Evolutionary conservation across 768 basidiomycete species (phyloP).

Genomic region (Postia placenta): DNA sequence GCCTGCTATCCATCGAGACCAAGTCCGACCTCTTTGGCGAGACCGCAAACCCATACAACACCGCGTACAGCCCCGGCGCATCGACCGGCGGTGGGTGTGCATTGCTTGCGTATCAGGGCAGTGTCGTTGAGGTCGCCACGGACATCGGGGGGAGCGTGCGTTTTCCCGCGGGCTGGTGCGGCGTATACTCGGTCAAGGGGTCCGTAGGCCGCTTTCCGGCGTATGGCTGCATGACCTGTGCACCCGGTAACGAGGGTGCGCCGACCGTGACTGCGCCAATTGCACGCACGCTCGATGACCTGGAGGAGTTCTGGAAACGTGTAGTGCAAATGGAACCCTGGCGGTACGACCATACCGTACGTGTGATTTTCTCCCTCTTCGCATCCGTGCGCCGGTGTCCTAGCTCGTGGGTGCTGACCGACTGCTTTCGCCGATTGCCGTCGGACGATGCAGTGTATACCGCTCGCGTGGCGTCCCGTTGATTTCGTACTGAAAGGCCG

Average conservation of each 20-base stretch:
- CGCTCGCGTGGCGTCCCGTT: slow-evolving; percentile 35
- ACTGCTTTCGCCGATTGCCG: neutral
- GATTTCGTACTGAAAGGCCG: slow-evolving; percentile 21
- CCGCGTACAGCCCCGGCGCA: slow-evolving; percentile 35
- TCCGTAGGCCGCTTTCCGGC: slow-evolving; percentile 33
- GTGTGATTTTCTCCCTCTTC: slow-evolving; percentile 4
- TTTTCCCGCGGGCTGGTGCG: slow-evolving; percentile 43
- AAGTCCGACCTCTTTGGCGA: slow-evolving; percentile 39
- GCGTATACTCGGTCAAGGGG: slow-evolving; percentile 37
- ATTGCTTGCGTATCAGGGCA: slow-evolving; percentile 39
- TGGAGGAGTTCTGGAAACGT: slow-evolving; percentile 37
- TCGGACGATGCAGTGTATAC: slow-evolving; percentile 31
- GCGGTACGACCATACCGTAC: slow-evolving; percentile 37
- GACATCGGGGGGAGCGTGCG: slow-evolving; percentile 47
- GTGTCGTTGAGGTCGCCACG: slow-evolving; percentile 39
- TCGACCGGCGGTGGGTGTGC: slow-evolving; percentile 49
- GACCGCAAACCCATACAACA: slow-evolving; percentile 43
- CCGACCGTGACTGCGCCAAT: slow-evolving; percentile 33
- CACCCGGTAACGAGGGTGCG: slow-evolving; percentile 35
- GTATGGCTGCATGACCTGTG: slow-evolving; percentile 23
- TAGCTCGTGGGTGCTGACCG: neutral
- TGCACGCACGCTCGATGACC: slow-evolving; percentile 34
- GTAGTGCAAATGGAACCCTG: slow-evolving; percentile 36
- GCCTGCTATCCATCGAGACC: slow-evolving; percentile 34
- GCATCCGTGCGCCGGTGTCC: neutral